phyloP scores from a whole-genome alignment of 352 stramenopile species.

The Halophytophthora batemanensis region DNA sequence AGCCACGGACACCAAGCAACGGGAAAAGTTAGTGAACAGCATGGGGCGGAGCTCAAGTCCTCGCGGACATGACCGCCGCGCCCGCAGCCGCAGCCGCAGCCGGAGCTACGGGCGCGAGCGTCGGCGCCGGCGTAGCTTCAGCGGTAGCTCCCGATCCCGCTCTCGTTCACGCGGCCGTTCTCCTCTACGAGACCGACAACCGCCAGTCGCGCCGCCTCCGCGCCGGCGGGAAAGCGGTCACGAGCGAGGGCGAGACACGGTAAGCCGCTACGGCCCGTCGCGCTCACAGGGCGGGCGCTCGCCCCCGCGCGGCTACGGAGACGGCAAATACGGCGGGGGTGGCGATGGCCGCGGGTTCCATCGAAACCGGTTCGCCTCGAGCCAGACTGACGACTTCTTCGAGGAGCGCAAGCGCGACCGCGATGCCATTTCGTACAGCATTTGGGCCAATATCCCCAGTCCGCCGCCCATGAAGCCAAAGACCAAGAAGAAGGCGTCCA shows the following conservation, averaged over 20 bases:
- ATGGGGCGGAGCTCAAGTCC: conserved; percentile 31
- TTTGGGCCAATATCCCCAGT: conserved; percentile 75
- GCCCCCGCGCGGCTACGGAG: background rate
- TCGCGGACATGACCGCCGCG: conserved; percentile 21
- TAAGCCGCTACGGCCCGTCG: conserved; percentile 27
- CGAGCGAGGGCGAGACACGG: conserved; percentile 16
- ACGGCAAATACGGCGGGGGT: background rate
- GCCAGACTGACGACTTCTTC: conserved; percentile 66
- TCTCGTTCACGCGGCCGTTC: conserved; percentile 29
- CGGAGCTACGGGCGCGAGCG: conserved; percentile 15
- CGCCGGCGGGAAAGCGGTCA: no score
- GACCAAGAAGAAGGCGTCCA: conserved; percentile 40
- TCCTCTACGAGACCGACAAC: conserved; percentile 20
- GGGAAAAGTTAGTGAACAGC: no score
- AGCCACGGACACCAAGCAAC: no score
- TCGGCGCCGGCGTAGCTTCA: conserved; percentile 18
- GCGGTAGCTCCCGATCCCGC: conserved; percentile 3
- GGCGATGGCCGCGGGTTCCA: conserved; percentile 14
- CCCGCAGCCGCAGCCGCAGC: conserved; percentile 31
- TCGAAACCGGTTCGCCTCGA: conserved; percentile 18
- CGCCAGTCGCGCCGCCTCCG: no score
- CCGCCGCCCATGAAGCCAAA: conserved; percentile 51
- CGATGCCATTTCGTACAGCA: conserved; percentile 57
- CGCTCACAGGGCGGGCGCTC: conserved; percentile 1
- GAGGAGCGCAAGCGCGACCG: conserved; percentile 68